Base-by-base conservation (phyloP, 2,329 filamentous ascomycete genomes). In the Rhynchosporium graminicola region DNA sequence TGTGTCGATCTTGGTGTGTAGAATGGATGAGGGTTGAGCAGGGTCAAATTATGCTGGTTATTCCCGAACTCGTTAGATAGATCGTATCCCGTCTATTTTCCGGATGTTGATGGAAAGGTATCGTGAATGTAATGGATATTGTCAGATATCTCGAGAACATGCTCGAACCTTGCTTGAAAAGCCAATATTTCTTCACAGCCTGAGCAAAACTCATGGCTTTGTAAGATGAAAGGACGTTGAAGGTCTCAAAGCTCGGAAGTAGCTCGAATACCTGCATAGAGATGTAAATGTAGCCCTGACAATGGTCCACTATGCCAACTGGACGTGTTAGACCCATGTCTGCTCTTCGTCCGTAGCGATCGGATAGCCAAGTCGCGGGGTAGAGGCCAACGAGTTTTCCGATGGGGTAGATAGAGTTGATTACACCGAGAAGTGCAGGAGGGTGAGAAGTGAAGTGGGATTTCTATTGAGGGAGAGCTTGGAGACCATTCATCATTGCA, bases 391-490 rank as follows among this genome's bases (percentile, higher is more conserved):
- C 54, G 15, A 75, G 65, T 26, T 70, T 70, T 29, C 74, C 74
- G 31, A 74, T 67, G 12, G 71, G 68, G 42, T 72, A 70, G 36
- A 69, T 69, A 10, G 70, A 71, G 59, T 74, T 75, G 47, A 75
- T 69, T 31, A 74, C 61, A 5, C 75, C 74, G 0, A 77, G 67
- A 36, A 67, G 66, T 3, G 70, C 69, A 29, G 74, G 74, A 7
- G 62, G 61, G 2, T 74, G 75, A 38, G 72, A 54, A 8, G 68
- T 68, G 60, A 76, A 76, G 59, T 72, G 75, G 12, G 66, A 63
- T 47, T 71, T 69, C 76, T 75, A 77, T 54, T 72, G 68, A 36
- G 63, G 63, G 0, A 79, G 69, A 8, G 76, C 73, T 67, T 80
- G 77, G 3, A 80, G 72, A 9, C 76, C 70, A 57, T 72, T 72